phyloP scores from a whole-genome alignment of 2,329 filamentous ascomycete species.

The Xylariomycetidae sp. region DNA sequence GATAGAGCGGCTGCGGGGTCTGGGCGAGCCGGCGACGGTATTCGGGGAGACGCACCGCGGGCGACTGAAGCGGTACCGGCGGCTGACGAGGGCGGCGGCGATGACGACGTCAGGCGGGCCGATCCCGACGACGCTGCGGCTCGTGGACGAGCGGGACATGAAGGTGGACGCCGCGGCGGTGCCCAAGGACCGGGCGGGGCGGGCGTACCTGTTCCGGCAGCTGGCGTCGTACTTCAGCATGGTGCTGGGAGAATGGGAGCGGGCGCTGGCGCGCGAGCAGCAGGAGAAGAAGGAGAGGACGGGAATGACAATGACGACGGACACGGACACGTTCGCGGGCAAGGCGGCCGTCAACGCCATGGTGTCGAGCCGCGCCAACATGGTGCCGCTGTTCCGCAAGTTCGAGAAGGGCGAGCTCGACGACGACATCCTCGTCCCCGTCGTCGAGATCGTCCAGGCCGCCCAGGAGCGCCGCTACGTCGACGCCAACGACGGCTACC shows the following conservation, averaged over 20 bases:
- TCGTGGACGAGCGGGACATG: slow-evolving; percentile 84
- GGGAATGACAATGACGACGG: too few species aligned
- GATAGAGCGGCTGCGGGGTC: slow-evolving; percentile 58
- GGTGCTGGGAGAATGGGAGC: slow-evolving; percentile 84
- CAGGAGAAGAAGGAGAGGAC: slow-evolving; percentile 1
- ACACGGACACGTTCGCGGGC: slow-evolving; percentile 62
- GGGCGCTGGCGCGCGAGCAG: slow-evolving; percentile 66
- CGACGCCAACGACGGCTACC: slow-evolving; percentile 92
- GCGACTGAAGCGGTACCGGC: slow-evolving; percentile 66
- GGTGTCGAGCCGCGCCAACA: slow-evolving; percentile 80
- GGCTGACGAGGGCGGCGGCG: slow-evolving; percentile 57
- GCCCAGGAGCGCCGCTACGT: slow-evolving; percentile 91
- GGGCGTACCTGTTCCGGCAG: slow-evolving; percentile 75
- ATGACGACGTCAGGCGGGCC: too few species aligned
- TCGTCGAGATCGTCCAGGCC: slow-evolving; percentile 87
- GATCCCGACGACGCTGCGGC: slow-evolving; percentile 77
- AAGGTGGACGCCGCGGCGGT: slow-evolving; percentile 64
- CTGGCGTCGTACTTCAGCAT: slow-evolving; percentile 94
- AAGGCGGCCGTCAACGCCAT: slow-evolving; percentile 80
- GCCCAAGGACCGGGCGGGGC: slow-evolving; percentile 58
- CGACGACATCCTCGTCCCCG: slow-evolving; percentile 71
- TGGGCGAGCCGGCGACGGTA: slow-evolving; percentile 68
- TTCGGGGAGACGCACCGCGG: slow-evolving; percentile 78
- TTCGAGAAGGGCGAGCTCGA: slow-evolving; percentile 79
- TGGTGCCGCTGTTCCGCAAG: slow-evolving; percentile 84